Evolutionary conservation across 208 protist genomes (phyloP), one percentile per base, ranked within the genome.

Genomic region (Leishmania turanica): DNA sequence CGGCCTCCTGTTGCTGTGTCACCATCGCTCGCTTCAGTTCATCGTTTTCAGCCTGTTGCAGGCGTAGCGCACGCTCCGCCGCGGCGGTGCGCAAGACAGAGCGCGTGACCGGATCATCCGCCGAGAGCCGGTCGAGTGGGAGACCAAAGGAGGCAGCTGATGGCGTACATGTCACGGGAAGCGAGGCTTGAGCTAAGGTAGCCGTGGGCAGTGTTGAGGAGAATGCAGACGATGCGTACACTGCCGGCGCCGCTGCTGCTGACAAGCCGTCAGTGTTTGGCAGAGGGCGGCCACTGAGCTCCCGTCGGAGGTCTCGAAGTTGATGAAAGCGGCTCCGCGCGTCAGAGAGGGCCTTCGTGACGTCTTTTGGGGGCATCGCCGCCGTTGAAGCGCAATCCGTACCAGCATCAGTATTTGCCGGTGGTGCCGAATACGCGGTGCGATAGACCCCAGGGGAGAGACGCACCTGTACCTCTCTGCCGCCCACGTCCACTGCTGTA

Each of bases 41-140:
- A 70, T 96, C 89, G 71, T 92, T 91, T 77, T 95, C 90, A 17
- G 49, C 37, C 62, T 90, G 90, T 40, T 93, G 86, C 31, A 77
- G 73, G 1, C 75, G 73, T 75, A 95, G 80, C 5, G 87, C 88
- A 8, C 84, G 74, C 82, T 95, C 91, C 0, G 87, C 90, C 17
- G 86, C 86, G 11, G 83, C 76, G 11, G 81, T 79, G 53, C 90
- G 87, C 21, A 85, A 75, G 49, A 78, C 53, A n/a, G 47, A 75
- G 13, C 79, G 77, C 9, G 79, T 83, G 40, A 65, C 84, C 11
- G 79, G 49, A 34, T 81, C 79, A 13, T 72, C 69, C 8, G 70
- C 31, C 19, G 65, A 21, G 31, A 85, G 77, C 13, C 82, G 77
- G 37, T 85, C 77, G 53, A 85, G 62, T 27, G 82, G 54, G 15